Percentiles rank a stretch among this genome's conserved stretches.
Conservation (phyloP, 306 rosid species). For the Trifolium dubium region DNA sequence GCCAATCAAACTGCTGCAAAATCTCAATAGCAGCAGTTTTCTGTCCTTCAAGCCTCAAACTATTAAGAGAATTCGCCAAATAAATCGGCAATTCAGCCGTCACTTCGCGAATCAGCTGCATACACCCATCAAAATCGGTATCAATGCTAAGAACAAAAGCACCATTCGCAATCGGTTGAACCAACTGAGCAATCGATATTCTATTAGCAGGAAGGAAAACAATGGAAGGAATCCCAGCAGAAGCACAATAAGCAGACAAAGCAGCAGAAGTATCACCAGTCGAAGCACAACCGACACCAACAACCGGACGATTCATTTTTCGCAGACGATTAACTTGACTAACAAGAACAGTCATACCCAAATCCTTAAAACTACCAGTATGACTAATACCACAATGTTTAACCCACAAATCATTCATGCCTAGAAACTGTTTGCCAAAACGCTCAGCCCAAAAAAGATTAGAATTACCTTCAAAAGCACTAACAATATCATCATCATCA, state of each 20-base stretch:
- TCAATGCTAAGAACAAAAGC: slow-evolving; percentile 82
- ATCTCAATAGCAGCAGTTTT: slow-evolving; percentile 89
- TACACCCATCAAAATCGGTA: slow-evolving; percentile 88
- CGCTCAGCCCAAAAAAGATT: slow-evolving; percentile 94
- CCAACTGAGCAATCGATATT: slow-evolving; percentile 78
- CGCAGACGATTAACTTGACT: slow-evolving; percentile 81
- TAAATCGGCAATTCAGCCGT: slow-evolving; percentile 77
- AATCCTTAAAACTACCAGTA: slow-evolving; percentile 82
- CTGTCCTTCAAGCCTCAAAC: slow-evolving; percentile 82
- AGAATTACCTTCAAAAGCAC: slow-evolving; percentile 83
- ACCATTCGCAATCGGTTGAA: slow-evolving; percentile 85
- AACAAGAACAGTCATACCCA: slow-evolving; percentile 87
- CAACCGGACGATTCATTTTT: slow-evolving; percentile 70
- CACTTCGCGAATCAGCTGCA: slow-evolving; percentile 77
- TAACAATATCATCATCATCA: slow-evolving; percentile 66
- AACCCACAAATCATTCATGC: slow-evolving; percentile 84
- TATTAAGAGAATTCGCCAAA: slow-evolving; percentile 71
- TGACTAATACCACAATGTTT: slow-evolving; percentile 91
- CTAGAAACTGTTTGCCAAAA: slow-evolving; percentile 70
- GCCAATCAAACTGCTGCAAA: slow-evolving; percentile 86
- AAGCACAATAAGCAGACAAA: slow-evolving; percentile 73
- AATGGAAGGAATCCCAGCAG: slow-evolving; percentile 75
- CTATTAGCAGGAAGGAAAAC: slow-evolving; percentile 73
- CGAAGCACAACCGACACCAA: slow-evolving; percentile 86
- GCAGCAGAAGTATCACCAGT: slow-evolving; percentile 89